Conservation (phyloP, 768 basidiomycete species). For the Calocybe indica region DNA sequence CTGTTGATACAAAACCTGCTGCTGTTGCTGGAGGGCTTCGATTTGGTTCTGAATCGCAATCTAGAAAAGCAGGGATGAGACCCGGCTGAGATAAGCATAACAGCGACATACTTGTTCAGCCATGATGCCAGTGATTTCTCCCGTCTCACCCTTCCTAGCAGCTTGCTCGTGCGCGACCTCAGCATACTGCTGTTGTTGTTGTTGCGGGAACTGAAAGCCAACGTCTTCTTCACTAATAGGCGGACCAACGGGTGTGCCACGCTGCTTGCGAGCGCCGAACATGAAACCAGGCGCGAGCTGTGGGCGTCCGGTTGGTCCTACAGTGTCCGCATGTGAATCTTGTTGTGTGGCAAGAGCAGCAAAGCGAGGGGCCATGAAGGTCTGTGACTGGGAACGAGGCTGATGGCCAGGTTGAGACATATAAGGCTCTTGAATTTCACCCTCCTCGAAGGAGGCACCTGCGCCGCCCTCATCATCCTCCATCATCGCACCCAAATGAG, state of each 20-base stretch:
- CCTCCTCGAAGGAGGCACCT: constrained; percentile 55
- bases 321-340: constrained; percentile 47
- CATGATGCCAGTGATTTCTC: constrained; percentile 87
- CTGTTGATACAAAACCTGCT: constrained; percentile 85
- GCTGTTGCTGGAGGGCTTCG: constrained; percentile 85
- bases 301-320: constrained; percentile 76
- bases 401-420: constrained; percentile 54
- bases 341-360: constrained; percentile 73
- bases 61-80: constrained; percentile 29
- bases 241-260: constrained; percentile 53
- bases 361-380: constrained; percentile 86
- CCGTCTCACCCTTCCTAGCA: constrained; percentile 54
- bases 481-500: constrained; percentile 78
- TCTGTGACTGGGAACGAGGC: constrained; percentile 73
- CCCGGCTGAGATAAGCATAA: constrained; percentile 1
- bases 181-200: constrained; percentile 21
- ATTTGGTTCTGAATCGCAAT: constrained; percentile 89
- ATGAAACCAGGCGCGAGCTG: constrained; percentile 90
- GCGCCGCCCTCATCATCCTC: constrained; percentile 72
- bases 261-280: constrained; percentile 69
- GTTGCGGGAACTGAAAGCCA: constrained; percentile 76
- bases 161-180: constrained; percentile 25
- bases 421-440: constrained; percentile 63
- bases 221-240: constrained; percentile 77
- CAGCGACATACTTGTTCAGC: constrained; percentile 81